Evolutionary conservation across 257 asterid genomes (phyloP).

Genomic region (Przewalskia tangutica): DNA sequence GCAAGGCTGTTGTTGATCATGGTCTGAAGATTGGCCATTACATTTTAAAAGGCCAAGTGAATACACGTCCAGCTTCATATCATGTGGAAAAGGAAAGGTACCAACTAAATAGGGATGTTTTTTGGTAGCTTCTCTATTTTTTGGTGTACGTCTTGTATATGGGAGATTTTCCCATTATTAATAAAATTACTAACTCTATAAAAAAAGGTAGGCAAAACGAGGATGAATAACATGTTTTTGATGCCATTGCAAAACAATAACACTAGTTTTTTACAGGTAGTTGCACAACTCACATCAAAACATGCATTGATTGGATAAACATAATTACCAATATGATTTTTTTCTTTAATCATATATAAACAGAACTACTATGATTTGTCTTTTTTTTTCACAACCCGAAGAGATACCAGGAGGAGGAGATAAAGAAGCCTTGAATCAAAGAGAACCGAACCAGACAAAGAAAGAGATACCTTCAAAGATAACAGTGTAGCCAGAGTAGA

Average conservation of each 20-base stretch:
- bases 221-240: background rate
- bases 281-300: background rate
- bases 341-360: background rate
- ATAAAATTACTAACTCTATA: background rate
- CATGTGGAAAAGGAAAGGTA: background rate
- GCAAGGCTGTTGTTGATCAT: background rate
- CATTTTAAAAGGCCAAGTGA: background rate
- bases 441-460: background rate
- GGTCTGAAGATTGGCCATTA: background rate
- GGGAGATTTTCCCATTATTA: background rate
- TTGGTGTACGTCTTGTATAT: background rate
- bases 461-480: conserved; percentile 48
- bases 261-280: background rate
- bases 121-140: background rate
- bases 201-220: background rate
- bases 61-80: background rate
- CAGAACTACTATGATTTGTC: background rate
- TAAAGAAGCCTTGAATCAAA: background rate
- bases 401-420: background rate
- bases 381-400: background rate
- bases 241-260: background rate
- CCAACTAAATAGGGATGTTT: background rate
- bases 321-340: background rate
- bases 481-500: conserved; percentile 67
- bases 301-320: background rate